Evolutionary conservation across 2,329 filamentous ascomycete genomes (phyloP), one percentile per base, ranked within the genome.

Genomic region (Neonectria hederae): DNA sequence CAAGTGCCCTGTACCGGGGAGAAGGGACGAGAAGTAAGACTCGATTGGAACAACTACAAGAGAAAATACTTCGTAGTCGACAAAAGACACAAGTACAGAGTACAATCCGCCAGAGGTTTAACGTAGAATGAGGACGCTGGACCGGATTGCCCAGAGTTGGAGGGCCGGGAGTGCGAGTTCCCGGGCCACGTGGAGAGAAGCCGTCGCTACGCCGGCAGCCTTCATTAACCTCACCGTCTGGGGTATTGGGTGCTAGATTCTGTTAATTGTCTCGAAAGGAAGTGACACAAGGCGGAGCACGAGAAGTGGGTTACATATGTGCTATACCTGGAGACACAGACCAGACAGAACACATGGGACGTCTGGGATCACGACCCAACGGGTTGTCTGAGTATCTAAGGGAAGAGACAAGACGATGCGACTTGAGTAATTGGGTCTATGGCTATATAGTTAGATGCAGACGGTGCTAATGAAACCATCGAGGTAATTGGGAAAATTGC

Each of bases 151-250:
- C 32, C 11, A 46, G 22, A 30, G 6, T 13, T 17, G 26, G 30
- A 28, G 10, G 11, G 19, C 24, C 32, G 14, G 28, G 38, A 30
- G 22, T 21, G 11, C 4, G 35, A 59, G 21, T 40, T 46, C 3
- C 22, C 40, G 11, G 21, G 3, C 48, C 56, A 59, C 48, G 48
- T 59, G 56, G 56, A n/a, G 26, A 53, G 38, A 35, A 43, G 38
- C 26, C 30, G 28, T 21, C 24, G 22, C 24, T 5, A 28, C 22
- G 28, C 22, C 3, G 13, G 45, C 14, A 7, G 42, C 42, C 10
- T 45, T 26, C 10, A 22, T 1, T 38, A 17, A 46, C 11, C 22
- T 24, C 43, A 26, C 13, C 21, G 21, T 26, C 22, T 5, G 22
- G 43, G 43, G 21, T 21, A 24, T 24, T 22, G 40, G n/a, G 11